Conservation (phyloP, 106 monocot genomes). For the Dendrobium huoshanense region DNA sequence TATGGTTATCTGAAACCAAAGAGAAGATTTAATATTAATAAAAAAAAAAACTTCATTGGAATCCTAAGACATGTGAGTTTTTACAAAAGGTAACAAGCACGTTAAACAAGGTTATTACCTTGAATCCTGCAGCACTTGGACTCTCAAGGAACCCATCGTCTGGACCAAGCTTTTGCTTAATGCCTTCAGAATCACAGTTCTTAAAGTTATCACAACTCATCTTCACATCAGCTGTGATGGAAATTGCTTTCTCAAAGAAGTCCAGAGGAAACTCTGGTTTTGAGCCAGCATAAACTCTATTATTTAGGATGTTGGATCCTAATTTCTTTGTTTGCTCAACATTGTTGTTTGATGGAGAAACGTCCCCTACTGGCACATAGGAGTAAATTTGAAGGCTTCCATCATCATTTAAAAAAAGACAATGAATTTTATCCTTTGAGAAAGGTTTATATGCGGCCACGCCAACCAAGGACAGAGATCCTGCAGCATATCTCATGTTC, state of each 20-base stretch:
- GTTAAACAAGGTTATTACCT: constrained; percentile 36
- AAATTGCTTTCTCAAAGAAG: constrained; percentile 93
- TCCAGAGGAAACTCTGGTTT: constrained; percentile 95
- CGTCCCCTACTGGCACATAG: constrained; percentile 36
- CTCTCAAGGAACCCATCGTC: constrained; percentile 96
- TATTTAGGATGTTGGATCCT: constrained; percentile 72
- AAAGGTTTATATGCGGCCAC: constrained; percentile 85
- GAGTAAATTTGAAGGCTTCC: constrained; percentile 92
- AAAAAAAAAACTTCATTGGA: background rate
- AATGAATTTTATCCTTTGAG: constrained; percentile 82
- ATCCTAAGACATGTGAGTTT: background rate
- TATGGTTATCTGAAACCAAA: constrained; percentile 51
- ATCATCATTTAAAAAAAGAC: constrained; percentile 88
- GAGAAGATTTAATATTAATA: background rate
- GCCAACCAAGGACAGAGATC: constrained; percentile 75
- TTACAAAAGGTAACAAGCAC: background rate
- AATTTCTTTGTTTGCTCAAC: constrained; percentile 66
- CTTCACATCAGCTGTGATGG: constrained; percentile 78
- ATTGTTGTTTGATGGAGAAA: constrained; percentile 27
- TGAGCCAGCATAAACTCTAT: constrained; percentile 48
- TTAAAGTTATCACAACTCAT: constrained; percentile 69
- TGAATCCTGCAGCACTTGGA: constrained; percentile 71
- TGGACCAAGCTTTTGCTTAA: constrained; percentile 76
- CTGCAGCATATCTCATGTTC: constrained; percentile 73
- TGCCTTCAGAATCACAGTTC: constrained; percentile 75